These are phyloP conservation scores for Leptographium procerum DNA, from an alignment of 2,329 filamentous ascomycete genomes.

Conservation along the genomic window DNA sequence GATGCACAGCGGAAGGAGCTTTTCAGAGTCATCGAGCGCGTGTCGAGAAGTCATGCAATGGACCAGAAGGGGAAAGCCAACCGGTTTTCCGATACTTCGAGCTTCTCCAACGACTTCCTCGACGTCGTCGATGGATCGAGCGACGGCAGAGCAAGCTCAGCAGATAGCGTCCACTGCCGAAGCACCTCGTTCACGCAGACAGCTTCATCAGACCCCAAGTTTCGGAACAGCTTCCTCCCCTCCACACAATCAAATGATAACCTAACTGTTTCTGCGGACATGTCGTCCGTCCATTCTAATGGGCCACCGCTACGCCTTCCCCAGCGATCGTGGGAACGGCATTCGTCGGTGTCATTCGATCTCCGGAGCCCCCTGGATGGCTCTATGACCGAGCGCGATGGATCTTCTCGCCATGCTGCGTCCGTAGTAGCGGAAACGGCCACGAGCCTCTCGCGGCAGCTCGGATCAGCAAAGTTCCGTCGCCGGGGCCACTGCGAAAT, in stretches of 20 bases:
- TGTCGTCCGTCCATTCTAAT: conserved; percentile 33
- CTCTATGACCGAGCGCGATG: conserved; percentile 28
- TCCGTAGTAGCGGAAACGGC: conserved; percentile 29
- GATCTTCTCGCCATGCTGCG: conserved; percentile 26
- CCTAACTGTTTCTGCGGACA: conserved; percentile 36
- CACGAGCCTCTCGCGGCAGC: conserved; percentile 40
- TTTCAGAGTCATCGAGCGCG: conserved; percentile 63
- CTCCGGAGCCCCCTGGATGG: conserved; percentile 35
- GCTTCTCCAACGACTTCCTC: conserved; percentile 37
- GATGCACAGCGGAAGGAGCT: conserved; percentile 60
- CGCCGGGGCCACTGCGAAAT: conserved; percentile 54
- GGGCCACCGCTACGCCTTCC: conserved; percentile 23
- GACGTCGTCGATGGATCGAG: conserved; percentile 44
- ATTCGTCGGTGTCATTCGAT: conserved; percentile 39
- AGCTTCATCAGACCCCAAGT: conserved; percentile 29
- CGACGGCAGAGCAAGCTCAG: conserved; percentile 44
- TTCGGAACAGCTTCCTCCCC: conserved; percentile 27
- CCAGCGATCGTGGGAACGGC: conserved; percentile 38
- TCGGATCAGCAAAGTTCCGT: conserved; percentile 46
- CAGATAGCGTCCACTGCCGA: conserved; percentile 36
- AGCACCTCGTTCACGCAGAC: conserved; percentile 39
- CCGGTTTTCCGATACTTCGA: conserved; percentile 43
- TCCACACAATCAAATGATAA: conserved; percentile 28
- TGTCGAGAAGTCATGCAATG: conserved; percentile 52
- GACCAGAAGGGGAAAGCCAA: conserved; percentile 29